Percentiles rank a stretch among this genome's conserved stretches.
Evolutionary conservation across 73 alveolate genomes (phyloP).

Genomic region (Tetrahymena elliotti): DNA sequence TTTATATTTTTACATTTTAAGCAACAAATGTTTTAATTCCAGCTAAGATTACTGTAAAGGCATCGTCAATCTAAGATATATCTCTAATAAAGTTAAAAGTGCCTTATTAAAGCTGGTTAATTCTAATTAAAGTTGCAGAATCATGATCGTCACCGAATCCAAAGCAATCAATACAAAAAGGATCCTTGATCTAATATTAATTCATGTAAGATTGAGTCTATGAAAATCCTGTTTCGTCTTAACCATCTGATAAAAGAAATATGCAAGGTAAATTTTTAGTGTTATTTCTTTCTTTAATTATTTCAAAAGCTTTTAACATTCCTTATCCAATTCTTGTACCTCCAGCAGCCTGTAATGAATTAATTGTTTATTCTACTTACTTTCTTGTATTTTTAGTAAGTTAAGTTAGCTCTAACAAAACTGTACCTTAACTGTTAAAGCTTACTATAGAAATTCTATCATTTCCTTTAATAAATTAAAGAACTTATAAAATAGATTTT

Average conservation of each 20-base stretch:
- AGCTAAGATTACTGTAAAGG: not conserved
- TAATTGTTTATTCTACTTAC: too few relatives aligned
- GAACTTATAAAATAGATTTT: not conserved
- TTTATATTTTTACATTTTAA: not conserved
- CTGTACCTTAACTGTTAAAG: not conserved
- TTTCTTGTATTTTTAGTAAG: not conserved
- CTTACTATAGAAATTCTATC: not conserved
- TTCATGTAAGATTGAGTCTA: not conserved
- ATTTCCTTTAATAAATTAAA: not conserved
- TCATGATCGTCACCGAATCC: not conserved
- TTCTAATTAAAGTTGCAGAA: not conserved
- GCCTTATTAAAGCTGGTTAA: not conserved
- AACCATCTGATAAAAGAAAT: not conserved
- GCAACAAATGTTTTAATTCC: not conserved
- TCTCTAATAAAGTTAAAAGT: not conserved
- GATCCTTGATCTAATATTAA: not conserved
- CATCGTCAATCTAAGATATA: not conserved
- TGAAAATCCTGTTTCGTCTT: not conserved
- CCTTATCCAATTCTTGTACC: not conserved
- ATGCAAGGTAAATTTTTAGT: not conserved
- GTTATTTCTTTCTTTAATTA: not conserved
- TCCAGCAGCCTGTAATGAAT: not conserved
- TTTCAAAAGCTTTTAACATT: not conserved
- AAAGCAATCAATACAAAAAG: not conserved
- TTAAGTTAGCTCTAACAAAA: not conserved